Conservation (phyloP, 2,329 filamentous ascomycete genomes). For the Alternaria gaisen region DNA sequence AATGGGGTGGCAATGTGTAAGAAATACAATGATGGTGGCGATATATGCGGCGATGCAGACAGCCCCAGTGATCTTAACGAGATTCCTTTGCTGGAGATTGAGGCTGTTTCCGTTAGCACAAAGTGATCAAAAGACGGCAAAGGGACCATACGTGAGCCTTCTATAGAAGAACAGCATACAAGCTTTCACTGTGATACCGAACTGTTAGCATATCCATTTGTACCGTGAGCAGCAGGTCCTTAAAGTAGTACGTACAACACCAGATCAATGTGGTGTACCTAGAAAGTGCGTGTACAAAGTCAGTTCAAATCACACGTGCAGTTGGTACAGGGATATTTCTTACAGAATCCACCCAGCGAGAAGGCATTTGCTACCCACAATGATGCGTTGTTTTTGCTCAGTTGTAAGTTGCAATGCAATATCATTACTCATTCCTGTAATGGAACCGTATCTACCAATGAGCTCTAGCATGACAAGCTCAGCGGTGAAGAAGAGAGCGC, state of each 20-base stretch:
- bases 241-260: constrained; percentile 16
- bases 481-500: constrained; percentile 17
- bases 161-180: constrained; percentile 23
- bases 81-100: constrained; percentile 11
- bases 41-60: constrained; percentile 12
- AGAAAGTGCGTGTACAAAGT: too few species aligned
- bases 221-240: not conserved
- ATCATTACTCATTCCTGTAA: constrained; percentile 20
- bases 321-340: too few species aligned
- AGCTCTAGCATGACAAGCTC: constrained; percentile 18
- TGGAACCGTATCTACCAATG: constrained; percentile 17
- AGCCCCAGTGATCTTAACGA: constrained; percentile 16
- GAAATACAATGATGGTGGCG: constrained; percentile 12
- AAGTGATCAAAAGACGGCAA: not conserved
- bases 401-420: constrained; percentile 12
- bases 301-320: too few species aligned
- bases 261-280: constrained; percentile 17
- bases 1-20: constrained; percentile 18
- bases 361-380: constrained; percentile 19
- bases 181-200: constrained; percentile 12
- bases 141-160: constrained; percentile 15
- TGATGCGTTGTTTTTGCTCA: constrained; percentile 10
- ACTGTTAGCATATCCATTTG: not conserved
- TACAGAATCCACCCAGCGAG: constrained; percentile 19
- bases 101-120: constrained; percentile 9